phyloP scores from a whole-genome alignment of 139 green algal species.

The Chlorella ohadii region DNA sequence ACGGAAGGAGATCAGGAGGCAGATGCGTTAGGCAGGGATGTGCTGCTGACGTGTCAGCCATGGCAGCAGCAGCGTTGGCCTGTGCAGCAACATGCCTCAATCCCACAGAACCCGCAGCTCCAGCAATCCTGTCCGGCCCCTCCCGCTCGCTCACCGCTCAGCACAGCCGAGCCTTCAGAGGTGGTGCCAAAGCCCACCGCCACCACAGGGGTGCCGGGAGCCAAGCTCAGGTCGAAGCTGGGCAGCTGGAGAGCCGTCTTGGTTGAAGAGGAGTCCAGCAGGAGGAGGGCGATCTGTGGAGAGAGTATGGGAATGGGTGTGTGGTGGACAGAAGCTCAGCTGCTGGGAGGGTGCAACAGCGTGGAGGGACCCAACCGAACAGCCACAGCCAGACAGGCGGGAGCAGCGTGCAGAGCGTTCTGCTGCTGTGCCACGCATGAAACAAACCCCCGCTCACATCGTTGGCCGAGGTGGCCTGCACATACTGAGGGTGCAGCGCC shows the following conservation, averaged over 20 bases:
- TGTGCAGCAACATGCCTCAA: too few species aligned
- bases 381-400: too few species aligned
- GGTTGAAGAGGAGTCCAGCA: not conserved
- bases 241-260: not conserved
- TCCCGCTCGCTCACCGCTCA: not conserved
- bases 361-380: too few species aligned
- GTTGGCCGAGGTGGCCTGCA: not conserved
- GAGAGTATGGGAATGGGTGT: too few species aligned
- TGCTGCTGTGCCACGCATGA: too few species aligned
- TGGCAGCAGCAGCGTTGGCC: too few species aligned
- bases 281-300: not conserved
- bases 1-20: too few species aligned
- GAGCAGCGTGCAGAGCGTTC: not conserved
- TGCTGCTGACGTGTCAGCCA: too few species aligned
- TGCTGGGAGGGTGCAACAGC: too few species aligned
- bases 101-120: not conserved
- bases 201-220: not conserved
- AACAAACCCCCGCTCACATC: not conserved
- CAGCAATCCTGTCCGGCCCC: not conserved
- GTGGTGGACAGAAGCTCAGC: too few species aligned
- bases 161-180: not conserved
- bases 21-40: too few species aligned
- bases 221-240: not conserved
- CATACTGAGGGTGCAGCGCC: not conserved
- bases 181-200: conserved; percentile 11